Evolutionary conservation across 140 eudicot species (phyloP), one percentile per base, ranked within the genome.

Genomic region (Bidens hawaiensis): DNA sequence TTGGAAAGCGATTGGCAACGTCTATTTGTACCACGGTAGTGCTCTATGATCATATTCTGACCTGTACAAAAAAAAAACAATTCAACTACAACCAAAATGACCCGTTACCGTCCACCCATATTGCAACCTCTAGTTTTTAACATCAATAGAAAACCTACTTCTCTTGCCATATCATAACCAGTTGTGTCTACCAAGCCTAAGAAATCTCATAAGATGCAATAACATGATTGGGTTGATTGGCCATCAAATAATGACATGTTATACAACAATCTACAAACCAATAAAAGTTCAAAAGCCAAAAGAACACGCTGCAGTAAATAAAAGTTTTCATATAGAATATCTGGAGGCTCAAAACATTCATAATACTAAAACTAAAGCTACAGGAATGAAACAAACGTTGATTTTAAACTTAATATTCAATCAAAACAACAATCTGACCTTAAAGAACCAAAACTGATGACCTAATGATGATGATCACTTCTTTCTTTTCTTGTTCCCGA

Each of bases 401-500:
- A 56, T 57, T 7, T 4, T 55, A 40, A 30, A 68, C 48, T 27
- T 19, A 1, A 26, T 41, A 12, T 42, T 27, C 8, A 64, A 41
- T 21, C 2, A 52, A 64, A 36, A 66, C 54, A 43, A 56, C 66
- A 57, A 43, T 19, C 74, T 56, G 74, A 68, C 74, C 67, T 57
- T 30, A 42, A 26, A 68, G 6, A 41, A 9, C 13, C 60, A 56
- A 28, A 57, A 68, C 49, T 27, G 21, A 10, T 63, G 4, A 53
- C n/a, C n/a, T n/a, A 3, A 10, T 6, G 4, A 2, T 3, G 14
- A 43, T n/a, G 42, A 67, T 76, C 66, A 81, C 75, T 48, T 68
- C 83, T 79, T 79, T 45, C 78, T 72, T 71, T 74, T 90, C 84
- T 78, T 83, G 4, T 77, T 82, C 16, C 67, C 69, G 7, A 75